Evolutionary conservation across 202 grass and related monocot species (phyloP).

Genomic region (Setaria viridis): DNA sequence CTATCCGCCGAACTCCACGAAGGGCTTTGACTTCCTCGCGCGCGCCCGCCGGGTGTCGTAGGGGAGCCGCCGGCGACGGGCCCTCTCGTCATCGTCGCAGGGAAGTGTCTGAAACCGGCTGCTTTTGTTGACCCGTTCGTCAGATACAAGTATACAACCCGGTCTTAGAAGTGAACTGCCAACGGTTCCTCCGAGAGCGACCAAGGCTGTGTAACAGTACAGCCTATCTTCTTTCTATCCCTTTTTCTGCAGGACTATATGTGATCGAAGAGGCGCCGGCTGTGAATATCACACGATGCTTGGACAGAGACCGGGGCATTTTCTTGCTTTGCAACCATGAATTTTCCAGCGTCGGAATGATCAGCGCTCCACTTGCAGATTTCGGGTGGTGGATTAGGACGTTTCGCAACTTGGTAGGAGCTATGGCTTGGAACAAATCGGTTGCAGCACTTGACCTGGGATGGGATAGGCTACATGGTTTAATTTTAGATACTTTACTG

Average conservation of each 20-base stretch:
- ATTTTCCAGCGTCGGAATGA: background rate
- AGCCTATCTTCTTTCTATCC: background rate
- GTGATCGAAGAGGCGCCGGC: slow-evolving; percentile 8
- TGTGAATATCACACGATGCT: slow-evolving; percentile 12
- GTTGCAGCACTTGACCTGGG: background rate
- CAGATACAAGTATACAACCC: background rate
- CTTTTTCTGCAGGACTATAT: background rate
- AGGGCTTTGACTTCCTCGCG: slow-evolving; percentile 13
- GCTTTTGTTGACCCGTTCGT: slow-evolving; percentile 32
- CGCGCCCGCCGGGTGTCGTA: background rate
- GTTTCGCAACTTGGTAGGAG: background rate
- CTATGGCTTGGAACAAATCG: background rate
- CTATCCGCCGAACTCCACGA: slow-evolving; percentile 47
- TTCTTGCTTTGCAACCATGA: too few relatives aligned
- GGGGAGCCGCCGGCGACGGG: background rate
- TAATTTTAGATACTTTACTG: background rate
- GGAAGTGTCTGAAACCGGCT: background rate
- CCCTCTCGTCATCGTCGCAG: background rate
- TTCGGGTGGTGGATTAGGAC: slow-evolving; percentile 19
- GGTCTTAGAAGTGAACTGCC: background rate
- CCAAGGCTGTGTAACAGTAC: background rate
- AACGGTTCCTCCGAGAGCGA: slow-evolving; percentile 13
- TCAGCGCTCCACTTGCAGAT: slow-evolving; percentile 9
- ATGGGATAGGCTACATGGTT: background rate
- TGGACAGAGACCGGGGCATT: background rate